These are phyloP conservation scores for Microcyclospora pomicola DNA, from an alignment of 2,329 filamentous ascomycete genomes.

Conservation along the genomic window DNA sequence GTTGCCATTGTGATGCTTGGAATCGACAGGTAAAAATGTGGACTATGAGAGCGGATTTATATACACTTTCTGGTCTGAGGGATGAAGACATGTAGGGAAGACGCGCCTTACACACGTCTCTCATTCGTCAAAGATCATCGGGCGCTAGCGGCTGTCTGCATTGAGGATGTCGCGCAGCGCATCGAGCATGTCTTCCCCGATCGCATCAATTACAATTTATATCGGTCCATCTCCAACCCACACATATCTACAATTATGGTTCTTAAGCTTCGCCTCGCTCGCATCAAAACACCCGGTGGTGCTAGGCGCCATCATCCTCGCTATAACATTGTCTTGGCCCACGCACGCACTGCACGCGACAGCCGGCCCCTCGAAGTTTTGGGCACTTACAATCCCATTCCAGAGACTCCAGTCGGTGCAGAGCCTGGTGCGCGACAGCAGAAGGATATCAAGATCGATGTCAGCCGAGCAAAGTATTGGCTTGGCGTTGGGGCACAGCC, in stretches of 20 bases:
- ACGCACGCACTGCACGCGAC: conserved; percentile 78
- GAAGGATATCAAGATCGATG: conserved; percentile 86
- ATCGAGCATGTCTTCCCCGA: no score
- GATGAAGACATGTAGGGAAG: no score
- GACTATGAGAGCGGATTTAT: no score
- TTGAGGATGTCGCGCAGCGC: no score
- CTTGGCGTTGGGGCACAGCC: conserved; percentile 93
- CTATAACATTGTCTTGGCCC: conserved; percentile 91
- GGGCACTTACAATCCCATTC: conserved; percentile 48
- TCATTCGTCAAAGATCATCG: no score
- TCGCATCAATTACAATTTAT: no score
- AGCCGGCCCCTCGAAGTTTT: conserved; percentile 88
- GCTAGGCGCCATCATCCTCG: conserved; percentile 67
- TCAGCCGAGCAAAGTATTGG: conserved; percentile 78
- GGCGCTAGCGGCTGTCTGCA: no score
- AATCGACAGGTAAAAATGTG: no score
- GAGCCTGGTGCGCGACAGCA: conserved; percentile 49
- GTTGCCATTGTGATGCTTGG: no score
- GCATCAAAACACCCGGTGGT: conserved; percentile 52
- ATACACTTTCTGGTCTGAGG: no score
- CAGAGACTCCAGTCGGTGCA: conserved; percentile 39
- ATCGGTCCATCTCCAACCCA: no score
- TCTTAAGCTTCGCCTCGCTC: conserved; percentile 80
- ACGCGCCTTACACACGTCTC: no score
- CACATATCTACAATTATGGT: conserved; percentile 45